Evolutionary conservation across 1,139 yeast genomes (phyloP).

Genomic region (Geotrichum siamense): DNA sequence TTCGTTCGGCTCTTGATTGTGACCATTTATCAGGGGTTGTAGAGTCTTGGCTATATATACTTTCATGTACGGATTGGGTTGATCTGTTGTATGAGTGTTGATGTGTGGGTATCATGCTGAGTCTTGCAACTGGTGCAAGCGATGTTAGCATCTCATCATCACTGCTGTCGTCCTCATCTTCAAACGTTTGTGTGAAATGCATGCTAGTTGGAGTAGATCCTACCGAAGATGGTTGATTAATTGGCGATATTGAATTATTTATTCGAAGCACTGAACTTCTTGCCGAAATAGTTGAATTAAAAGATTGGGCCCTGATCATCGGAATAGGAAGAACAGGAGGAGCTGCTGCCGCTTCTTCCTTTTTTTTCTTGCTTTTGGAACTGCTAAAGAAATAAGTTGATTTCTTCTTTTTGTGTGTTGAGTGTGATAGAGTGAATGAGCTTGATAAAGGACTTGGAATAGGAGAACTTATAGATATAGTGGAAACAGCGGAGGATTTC

Average conservation of each 20-base stretch:
- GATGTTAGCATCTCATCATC: conserved; percentile 27
- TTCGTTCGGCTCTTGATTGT: conserved; percentile 21
- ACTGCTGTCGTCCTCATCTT: conserved; percentile 22
- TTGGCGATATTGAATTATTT: neutral
- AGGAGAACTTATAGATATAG: neutral
- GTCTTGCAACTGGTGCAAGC: conserved; percentile 21
- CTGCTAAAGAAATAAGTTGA: conserved; percentile 4
- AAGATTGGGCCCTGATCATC: neutral
- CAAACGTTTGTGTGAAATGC: neutral
- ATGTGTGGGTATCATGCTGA: neutral
- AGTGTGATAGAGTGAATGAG: neutral
- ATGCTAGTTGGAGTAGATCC: neutral
- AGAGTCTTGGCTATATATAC: conserved; percentile 3
- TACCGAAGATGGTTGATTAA: neutral
- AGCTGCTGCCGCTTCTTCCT: conserved; percentile 5
- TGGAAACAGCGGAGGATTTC: neutral
- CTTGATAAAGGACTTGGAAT: neutral
- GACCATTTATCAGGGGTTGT: conserved; percentile 22
- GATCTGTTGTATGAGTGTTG: neutral
- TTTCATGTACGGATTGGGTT: neutral
- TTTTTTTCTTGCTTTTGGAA: conserved; percentile 4
- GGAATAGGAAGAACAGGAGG: conserved; percentile 5
- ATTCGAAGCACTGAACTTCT: neutral
- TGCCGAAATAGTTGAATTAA: conserved; percentile 2
- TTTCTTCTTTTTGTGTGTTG: neutral